Conservation (phyloP, 2,329 filamentous ascomycete genomes). For the Talaromyces sp. region DNA sequence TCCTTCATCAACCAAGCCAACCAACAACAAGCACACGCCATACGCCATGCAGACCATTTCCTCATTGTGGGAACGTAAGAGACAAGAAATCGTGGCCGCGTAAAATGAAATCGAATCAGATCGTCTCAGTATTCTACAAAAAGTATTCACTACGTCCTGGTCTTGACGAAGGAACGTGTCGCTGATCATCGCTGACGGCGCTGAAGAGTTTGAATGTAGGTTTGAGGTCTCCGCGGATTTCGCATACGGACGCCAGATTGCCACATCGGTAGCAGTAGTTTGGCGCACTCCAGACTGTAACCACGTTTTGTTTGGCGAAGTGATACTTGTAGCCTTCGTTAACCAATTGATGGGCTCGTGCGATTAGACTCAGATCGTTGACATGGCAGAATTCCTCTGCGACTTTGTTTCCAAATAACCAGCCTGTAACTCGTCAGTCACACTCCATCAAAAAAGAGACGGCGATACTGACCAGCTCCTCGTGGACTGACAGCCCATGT, state of each 20-base stretch:
- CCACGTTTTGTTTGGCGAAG: conserved; percentile 89
- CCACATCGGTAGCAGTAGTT: conserved; percentile 98
- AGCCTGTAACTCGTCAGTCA: conserved; percentile 30
- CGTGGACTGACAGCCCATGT: conserved; percentile 65
- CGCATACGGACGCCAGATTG: conserved; percentile 86
- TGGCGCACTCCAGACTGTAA: conserved; percentile 71
- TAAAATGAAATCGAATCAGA: conserved; percentile 2
- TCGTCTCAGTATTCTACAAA: conserved; percentile 26
- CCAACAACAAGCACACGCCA: conserved; percentile 11
- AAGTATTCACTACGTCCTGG: conserved; percentile 47
- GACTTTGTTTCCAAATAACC: conserved; percentile 66
- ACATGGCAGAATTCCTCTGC: conserved; percentile 73
- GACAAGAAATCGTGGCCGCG: conserved; percentile 11
- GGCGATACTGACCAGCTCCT: conserved; percentile 53
- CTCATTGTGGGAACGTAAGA: conserved; percentile 4
- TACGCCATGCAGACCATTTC: conserved; percentile 13
- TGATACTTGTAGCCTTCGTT: conserved; percentile 86
- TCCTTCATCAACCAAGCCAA: conserved; percentile 8
- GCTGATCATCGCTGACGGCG: conserved; percentile 44
- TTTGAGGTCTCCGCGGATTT: conserved; percentile 74
- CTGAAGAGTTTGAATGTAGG: conserved; percentile 69
- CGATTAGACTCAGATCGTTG: conserved; percentile 66
- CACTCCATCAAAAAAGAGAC: not conserved
- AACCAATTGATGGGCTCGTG: conserved; percentile 68
- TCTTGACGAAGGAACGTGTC: conserved; percentile 41